phyloP scores from a whole-genome alignment of 2,329 filamentous ascomycete genomes.

The Cadophora gregata region DNA sequence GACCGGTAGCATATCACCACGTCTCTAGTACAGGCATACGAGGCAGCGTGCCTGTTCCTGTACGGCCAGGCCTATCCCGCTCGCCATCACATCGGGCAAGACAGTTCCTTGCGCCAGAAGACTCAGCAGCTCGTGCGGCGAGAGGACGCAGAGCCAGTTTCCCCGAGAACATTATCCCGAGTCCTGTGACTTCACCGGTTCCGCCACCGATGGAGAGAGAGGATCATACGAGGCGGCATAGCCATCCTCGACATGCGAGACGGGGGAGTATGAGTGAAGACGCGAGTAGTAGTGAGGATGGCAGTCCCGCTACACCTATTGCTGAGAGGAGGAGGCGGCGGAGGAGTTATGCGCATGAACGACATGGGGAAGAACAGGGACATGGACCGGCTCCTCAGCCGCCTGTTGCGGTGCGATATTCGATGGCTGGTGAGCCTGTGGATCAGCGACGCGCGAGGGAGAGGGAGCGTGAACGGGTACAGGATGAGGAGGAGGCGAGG shows the following conservation, averaged over 20 bases:
- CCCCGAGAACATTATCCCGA: constrained; percentile 38
- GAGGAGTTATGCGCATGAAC: constrained; percentile 48
- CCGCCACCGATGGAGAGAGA: not conserved
- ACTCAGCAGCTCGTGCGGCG: constrained; percentile 39
- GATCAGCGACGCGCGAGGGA: constrained; percentile 21
- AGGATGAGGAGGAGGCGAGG: constrained; percentile 39
- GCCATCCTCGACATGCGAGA: constrained; percentile 50
- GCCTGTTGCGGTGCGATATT: constrained; percentile 23
- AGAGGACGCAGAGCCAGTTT: constrained; percentile 38
- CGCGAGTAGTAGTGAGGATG: constrained; percentile 33
- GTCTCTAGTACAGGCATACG: constrained; percentile 22
- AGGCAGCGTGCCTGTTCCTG: constrained; percentile 26
- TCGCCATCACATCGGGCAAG: constrained; percentile 45
- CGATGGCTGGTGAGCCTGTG: constrained; percentile 18
- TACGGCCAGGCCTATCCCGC: constrained; percentile 39
- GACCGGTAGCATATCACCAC: constrained; percentile 29
- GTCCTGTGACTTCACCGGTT: constrained; percentile 35
- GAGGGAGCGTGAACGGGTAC: constrained; percentile 40
- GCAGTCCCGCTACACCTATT: constrained; percentile 28
- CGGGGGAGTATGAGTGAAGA: constrained; percentile 35
- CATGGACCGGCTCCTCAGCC: not conserved
- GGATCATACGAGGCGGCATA: constrained; percentile 51
- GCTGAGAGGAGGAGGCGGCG: constrained; percentile 34
- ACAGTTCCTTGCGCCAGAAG: constrained; percentile 50
- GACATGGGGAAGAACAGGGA: not conserved